A percentile compares a stretch with the other conserved stretches of the same genome.
Evolutionary conservation across 2,329 filamentous ascomycete species (phyloP).

Genomic region (Calonectria multiphialidica): DNA sequence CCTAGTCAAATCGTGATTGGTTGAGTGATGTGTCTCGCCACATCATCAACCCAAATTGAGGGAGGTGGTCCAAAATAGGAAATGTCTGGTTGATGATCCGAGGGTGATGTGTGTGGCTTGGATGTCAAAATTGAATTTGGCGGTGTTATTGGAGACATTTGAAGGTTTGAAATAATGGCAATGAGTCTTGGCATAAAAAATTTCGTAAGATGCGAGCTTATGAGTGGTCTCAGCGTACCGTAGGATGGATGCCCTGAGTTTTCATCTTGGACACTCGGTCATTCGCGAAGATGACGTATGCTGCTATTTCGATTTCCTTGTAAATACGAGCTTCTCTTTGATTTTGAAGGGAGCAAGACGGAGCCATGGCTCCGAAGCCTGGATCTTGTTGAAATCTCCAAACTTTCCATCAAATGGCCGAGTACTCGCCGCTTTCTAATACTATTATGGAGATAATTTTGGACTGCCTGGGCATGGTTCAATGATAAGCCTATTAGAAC

Average conservation of each 20-base stretch:
- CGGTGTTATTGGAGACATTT: not conserved
- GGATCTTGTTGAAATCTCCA: not conserved
- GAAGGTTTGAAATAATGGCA: not conserved
- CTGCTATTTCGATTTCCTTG: not conserved
- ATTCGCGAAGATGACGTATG: not conserved
- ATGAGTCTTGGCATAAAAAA: not conserved
- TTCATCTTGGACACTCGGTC: not conserved
- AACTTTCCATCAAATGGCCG: too few species aligned
- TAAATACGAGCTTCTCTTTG: not conserved
- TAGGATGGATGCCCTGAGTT: too few species aligned
- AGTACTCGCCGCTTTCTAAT: not conserved
- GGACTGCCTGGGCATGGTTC: too few species aligned
- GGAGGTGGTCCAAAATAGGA: not conserved
- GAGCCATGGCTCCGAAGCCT: not conserved
- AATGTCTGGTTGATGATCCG: not conserved
- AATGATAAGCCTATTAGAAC: too few species aligned
- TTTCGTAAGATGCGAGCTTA: not conserved
- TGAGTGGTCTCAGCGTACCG: not conserved
- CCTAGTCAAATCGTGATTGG: not conserved
- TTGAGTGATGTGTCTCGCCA: not conserved
- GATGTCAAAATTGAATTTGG: not conserved
- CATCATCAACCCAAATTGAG: not conserved
- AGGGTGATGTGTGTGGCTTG: not conserved
- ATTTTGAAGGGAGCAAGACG: not conserved
- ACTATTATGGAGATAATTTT: not conserved